A percentile compares a stretch with the other conserved stretches of the same genome.
These are phyloP conservation scores for Protomyces arabidopsidicola DNA, from an alignment of 1,139 yeast genomes.

Conservation along the genomic window DNA sequence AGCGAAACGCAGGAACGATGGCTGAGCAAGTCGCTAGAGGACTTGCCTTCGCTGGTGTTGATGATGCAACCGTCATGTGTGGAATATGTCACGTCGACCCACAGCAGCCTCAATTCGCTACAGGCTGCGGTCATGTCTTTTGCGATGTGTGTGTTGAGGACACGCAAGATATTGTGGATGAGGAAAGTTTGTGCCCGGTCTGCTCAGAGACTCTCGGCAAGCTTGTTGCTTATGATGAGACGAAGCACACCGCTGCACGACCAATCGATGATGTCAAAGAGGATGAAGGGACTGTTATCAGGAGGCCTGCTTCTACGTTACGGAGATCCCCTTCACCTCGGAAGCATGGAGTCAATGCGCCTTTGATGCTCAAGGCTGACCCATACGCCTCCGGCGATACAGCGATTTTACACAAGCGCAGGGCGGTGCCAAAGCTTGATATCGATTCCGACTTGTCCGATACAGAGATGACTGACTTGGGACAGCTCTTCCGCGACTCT, in stretches of 20 bases:
- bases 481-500: not conserved
- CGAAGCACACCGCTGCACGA: slow-evolving; percentile 64
- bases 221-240: slow-evolving; percentile 62
- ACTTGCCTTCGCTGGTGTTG: slow-evolving; percentile 43
- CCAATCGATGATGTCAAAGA: slow-evolving; percentile 61
- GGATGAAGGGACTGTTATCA: not conserved
- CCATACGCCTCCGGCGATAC: not conserved
- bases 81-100: slow-evolving; percentile 96
- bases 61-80: slow-evolving; percentile 51
- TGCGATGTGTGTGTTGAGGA: slow-evolving; percentile 93
- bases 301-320: not conserved
- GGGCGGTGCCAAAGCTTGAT: not conserved
- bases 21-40: slow-evolving; percentile 42
- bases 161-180: slow-evolving; percentile 62
- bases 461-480: not conserved
- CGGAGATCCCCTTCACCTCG: not conserved
- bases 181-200: slow-evolving; percentile 79
- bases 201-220: slow-evolving; percentile 91
- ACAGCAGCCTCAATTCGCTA: slow-evolving; percentile 91
- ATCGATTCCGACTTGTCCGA: not conserved
- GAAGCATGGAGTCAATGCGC: not conserved
- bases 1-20: slow-evolving; percentile 37
- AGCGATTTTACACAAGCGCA: not conserved
- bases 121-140: slow-evolving; percentile 77
- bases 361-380: not conserved